Base-by-base conservation (phyloP, 805 yeast species). In the Torulaspora franciscae region DNA sequence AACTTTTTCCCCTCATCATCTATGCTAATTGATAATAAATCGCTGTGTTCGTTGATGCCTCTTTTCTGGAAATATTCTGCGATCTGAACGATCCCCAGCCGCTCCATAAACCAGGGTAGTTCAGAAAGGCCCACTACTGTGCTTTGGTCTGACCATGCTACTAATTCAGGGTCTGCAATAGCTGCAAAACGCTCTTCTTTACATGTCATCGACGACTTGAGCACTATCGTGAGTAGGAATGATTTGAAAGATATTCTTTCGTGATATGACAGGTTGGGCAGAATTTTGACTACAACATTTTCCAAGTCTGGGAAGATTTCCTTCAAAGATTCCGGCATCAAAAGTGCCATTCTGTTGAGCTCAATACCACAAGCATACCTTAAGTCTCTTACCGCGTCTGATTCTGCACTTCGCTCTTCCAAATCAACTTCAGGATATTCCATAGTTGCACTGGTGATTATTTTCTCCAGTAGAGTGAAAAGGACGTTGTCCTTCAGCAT, bases 81-180 rank as follows among this genome's bases (percentile, higher is more conserved):
- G 58, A 93, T 95, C 61, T 81, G 81, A 2, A 89, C 98, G 44
- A 93, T 87, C 2, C 99, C 99, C 41, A 95, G 75, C 56, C 97
- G 76, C 66, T 90, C 98, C 98, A 93, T 91, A 56, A 93, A 93
- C 98, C 98, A 93, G 49, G 88, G 96, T 36, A 95, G 72, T 59
- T 91, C 95, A 58, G 82, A 71, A 24, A 93, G 69, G 0, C 97
- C 97, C 59, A 88, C 88, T 50, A 87, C 89, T 0, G 97, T 91
- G 8, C 79, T 81, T 15, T 89, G 91, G 37, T 90, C 89, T 0
- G 91, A 82, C 99, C 99, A 93, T 0, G 96, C 90, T 9, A 76
- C 68, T 39, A 95, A 70, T 52, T 93, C 97, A 0, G 96, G 95
- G 61, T 93, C 99, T 1, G 95, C 99, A 46, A 95, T 85, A 36